A percentile compares a stretch with the other conserved stretches of the same genome.
Conservation (phyloP, 805 yeast genomes). For the Tanozyma kutaoensis region DNA sequence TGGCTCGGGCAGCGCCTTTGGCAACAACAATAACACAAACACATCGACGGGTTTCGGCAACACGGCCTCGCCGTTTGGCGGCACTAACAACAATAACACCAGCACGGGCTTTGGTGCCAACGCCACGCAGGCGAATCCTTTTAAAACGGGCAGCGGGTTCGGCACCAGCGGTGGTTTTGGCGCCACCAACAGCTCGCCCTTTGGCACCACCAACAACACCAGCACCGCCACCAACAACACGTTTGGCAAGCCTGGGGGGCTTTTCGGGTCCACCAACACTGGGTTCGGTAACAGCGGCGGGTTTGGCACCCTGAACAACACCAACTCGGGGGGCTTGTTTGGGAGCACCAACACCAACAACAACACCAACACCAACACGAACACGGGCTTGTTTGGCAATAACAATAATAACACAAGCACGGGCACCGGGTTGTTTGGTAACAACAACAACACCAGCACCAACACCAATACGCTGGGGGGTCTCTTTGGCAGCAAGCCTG, state of each 20-base stretch:
- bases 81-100: constrained; percentile 10
- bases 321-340: constrained; percentile 4
- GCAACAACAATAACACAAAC: constrained; percentile 3
- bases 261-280: too few relatives aligned
- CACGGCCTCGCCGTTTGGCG: constrained; percentile 17
- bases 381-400: too few relatives aligned
- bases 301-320: constrained; percentile 25
- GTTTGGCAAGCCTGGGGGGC: too few relatives aligned
- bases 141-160: too few relatives aligned
- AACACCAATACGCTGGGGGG: constrained; percentile 8
- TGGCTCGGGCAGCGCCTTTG: neutral
- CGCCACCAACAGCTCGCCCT: neutral
- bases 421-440: constrained; percentile 15
- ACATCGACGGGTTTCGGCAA: too few relatives aligned
- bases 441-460: constrained; percentile 9
- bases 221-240: too few relatives aligned
- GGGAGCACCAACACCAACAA: constrained; percentile 9
- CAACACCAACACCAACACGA: too few relatives aligned
- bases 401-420: too few relatives aligned
- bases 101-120: too few relatives aligned
- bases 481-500: constrained; percentile 5
- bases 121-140: too few relatives aligned
- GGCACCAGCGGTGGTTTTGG: neutral
- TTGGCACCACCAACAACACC: neutral
- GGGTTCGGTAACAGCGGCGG: too few relatives aligned